These are phyloP conservation scores for Ganoderma multipileum DNA, from an alignment of 1,284 basidiomycete species.

Conservation along the genomic window DNA sequence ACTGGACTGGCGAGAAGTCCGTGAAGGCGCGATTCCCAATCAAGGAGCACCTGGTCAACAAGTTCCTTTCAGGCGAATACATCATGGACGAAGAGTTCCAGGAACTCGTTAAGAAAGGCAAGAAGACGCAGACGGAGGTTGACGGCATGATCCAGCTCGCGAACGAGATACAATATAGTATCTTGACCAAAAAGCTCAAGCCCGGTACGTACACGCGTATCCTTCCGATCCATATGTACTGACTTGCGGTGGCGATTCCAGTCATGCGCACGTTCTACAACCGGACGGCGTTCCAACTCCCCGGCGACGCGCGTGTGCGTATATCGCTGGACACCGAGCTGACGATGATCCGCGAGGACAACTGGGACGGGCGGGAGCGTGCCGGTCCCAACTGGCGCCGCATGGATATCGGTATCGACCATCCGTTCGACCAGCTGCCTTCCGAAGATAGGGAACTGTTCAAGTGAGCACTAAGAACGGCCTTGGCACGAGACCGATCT, in stretches of 20 bases:
- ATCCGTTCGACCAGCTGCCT: constrained; percentile 85
- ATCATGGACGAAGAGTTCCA: constrained; percentile 97
- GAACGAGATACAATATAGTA: constrained; percentile 93
- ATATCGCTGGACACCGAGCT: constrained; percentile 99
- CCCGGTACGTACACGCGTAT: constrained; percentile 62
- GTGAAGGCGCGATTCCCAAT: constrained; percentile 98
- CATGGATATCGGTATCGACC: constrained; percentile 92
- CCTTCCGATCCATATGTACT: neutral
- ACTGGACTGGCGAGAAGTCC: constrained; percentile 99
- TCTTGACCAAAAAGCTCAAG: constrained; percentile 83
- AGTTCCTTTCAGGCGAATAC: constrained; percentile 89
- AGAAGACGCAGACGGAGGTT: constrained; percentile 93
- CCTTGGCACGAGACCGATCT: neutral
- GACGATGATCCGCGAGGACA: constrained; percentile 93
- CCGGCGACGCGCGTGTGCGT: constrained; percentile 96
- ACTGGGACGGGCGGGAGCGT: constrained; percentile 89
- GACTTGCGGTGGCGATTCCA: neutral
- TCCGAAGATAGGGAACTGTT: constrained; percentile 91
- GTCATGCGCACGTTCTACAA: constrained; percentile 99
- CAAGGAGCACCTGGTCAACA: constrained; percentile 95
- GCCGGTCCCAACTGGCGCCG: constrained; percentile 93
- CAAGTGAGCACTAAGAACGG: constrained; percentile 63
- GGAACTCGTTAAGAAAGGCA: constrained; percentile 87
- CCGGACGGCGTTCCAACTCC: constrained; percentile 98
- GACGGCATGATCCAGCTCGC: constrained; percentile 97